Evolutionary conservation across 768 basidiomycete species (phyloP), one percentile per base, ranked within the genome.

Genomic region (Phanerochaete carnosa): DNA sequence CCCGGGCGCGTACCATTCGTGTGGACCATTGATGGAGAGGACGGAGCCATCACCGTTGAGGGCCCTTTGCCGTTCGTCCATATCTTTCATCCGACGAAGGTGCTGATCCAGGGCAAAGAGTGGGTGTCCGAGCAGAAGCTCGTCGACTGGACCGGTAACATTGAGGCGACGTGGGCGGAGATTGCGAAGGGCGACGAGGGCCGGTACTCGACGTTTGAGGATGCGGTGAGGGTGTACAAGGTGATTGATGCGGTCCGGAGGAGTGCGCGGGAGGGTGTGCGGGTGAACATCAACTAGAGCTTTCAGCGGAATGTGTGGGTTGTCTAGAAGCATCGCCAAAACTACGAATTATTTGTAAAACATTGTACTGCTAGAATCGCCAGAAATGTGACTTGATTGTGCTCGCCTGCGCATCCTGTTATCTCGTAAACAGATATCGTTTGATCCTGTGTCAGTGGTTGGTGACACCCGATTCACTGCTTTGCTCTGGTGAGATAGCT

Each of bases 11-110:
- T 57, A 23, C 63, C 67, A 2, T 65, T 77, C 26, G 37, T 65
- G 7, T 76, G 75, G 75, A 64, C 68, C 57, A 75, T 76, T 30
- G 72, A 76, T 29, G 76, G 75, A 5, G 74, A 75, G 45, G 68
- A 73, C 1, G 74, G 74, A 0, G 62, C 64, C 7, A 72, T 74
- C 45, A 46, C 62, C 7, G 19, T 76, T 0, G 37, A 50, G 37
- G 37, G 55, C 55, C 26, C 29, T 1, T 15, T 15, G 8, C 23
- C 35, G 8, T 49, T 53, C 26, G 29, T 45, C 49, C 47, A 50
- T 16, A 28, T 46, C 49, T 11, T 6, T 13, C 46, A 43, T 25
- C 47, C 46, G 32, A 39, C 23, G 35, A 50, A n/a, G 13, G 47
- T 61, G 22, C 35, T 57, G 32, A 11, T 61, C 16, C 35, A 57